Base-by-base conservation (phyloP, 2,329 filamentous ascomycete genomes). In the Neoscytalidium dimidiatum region DNA sequence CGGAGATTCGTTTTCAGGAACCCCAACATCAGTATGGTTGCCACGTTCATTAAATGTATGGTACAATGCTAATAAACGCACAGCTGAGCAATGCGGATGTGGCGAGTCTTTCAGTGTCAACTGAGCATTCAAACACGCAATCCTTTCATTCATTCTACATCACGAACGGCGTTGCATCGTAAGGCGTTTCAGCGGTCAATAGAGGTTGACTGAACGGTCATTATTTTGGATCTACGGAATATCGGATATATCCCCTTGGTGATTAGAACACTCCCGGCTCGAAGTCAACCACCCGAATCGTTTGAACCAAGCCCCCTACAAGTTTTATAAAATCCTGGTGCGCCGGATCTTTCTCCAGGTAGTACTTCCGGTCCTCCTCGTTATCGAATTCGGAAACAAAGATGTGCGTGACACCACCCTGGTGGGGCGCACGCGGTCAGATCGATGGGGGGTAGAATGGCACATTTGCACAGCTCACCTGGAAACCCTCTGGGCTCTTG, bases 71-170 rank as follows among this genome's bases (percentile, higher is more conserved):
- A 71, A 78, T 68, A 48, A 3, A 31, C 9, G 17, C 19, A 11
- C 76, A 97, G 94, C 96, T 85, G 94, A 97, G 75, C 87, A 96
- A 84, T 98, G 94, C 73, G 94, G 94, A 43, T 98, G 94, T 71
- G 94, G 94, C 74, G 94, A 98, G 82, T 97, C 93, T 1, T 98
- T 98, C 77, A 97, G 80, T 71, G 80, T 83, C 64, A 76, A 74
- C 69, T 82, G 73, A 74, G n/a, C 38, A 48, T 35, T 33, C 3
- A 13, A 14, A 21, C 6, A 35, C 21, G n/a, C 28, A 29, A 11
- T 6, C 1, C 1, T 23, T 35, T 51, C 21, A 64, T 13, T 53
- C 21, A 7, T 71, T 35, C n/a, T 69, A 67, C 66, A 26, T 41
- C 31, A 68, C 58, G 64, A 31, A 67, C 62, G 74, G 70, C 77